Evolutionary conservation across 306 rosid genomes (phyloP), one percentile per base, ranked within the genome.

Genomic region (Cucurbita pepo): DNA sequence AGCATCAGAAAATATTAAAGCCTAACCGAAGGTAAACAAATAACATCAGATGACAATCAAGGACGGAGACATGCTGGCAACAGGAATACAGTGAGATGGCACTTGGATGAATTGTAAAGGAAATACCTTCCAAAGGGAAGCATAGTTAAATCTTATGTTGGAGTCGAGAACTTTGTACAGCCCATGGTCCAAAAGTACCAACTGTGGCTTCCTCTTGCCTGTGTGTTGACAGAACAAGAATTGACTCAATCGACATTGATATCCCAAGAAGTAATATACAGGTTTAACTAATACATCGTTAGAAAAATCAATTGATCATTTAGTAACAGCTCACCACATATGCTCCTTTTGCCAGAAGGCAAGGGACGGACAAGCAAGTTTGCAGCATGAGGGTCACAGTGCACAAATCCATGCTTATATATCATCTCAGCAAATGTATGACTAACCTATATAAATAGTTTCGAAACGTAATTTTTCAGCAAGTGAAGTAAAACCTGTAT

Each of bases 361-460:
- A 84, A 67, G 62, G 96, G 95, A 51, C 97, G 97, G 77, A 94
- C 92, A 69, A 94, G 81, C 75, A 94, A 82, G 83, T 94, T 94
- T 60, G 99, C 99, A 45, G 88, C 89, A 81, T 94, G 99, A 6
- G 99, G 99, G 71, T 94, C 99, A 75, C 99, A 94, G 77, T 94
- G 99, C 73, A 94, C 99, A 86, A 94, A 94, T 71, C 99, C 99
- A 22, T 94, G 99, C 78, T 84, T 94, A 82, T 89, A 94, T 89
- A 91, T 94, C 99, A 94, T 94, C 86, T 91, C 99, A 72, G 99
- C 99, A 86, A 94, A 94, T 71, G 89, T 78, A 82, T 86, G 90
- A 78, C 96, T 94, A 63, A 94, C 90, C 99, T 94, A 86, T 82
- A 83, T 50, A 69, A 80, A 72, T 53, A 66, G 44, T 25, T 12